Conservation (phyloP, 257 asterid species). For the Scutellaria baicalensis region DNA sequence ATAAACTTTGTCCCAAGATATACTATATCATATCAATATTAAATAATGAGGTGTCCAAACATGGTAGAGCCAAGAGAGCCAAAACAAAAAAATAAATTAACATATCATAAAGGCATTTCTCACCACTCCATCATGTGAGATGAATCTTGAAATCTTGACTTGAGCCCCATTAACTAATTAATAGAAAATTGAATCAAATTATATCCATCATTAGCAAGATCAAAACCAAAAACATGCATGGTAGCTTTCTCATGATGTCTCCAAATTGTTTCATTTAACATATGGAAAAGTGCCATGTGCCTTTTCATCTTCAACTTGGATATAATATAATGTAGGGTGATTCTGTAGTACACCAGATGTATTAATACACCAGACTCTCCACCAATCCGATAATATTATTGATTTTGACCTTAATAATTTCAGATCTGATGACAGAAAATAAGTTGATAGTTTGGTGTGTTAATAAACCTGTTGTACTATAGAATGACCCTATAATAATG, state of each 20-base stretch:
- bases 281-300: slow-evolving; percentile 21
- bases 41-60: neutral
- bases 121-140: neutral
- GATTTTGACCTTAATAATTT: no score
- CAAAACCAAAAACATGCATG: neutral
- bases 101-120: neutral
- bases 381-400: no score
- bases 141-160: slow-evolving; percentile 7
- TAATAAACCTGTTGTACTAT: no score
- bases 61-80: neutral
- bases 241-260: slow-evolving; percentile 3
- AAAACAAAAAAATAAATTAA: no score
- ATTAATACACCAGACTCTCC: no score
- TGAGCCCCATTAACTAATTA: neutral
- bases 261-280: slow-evolving; percentile 11
- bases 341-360: no score
- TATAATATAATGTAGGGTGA: slow-evolving; percentile 21
- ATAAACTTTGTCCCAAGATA: neutral
- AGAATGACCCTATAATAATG: no score
- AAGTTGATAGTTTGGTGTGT: no score
- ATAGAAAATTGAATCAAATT: no score
- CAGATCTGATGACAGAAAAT: no score
- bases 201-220: no score
- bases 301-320: slow-evolving; percentile 29
- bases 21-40: neutral